Evolutionary conservation across 441 rosid species (phyloP).

Genomic region (Mallotus japonicus): DNA sequence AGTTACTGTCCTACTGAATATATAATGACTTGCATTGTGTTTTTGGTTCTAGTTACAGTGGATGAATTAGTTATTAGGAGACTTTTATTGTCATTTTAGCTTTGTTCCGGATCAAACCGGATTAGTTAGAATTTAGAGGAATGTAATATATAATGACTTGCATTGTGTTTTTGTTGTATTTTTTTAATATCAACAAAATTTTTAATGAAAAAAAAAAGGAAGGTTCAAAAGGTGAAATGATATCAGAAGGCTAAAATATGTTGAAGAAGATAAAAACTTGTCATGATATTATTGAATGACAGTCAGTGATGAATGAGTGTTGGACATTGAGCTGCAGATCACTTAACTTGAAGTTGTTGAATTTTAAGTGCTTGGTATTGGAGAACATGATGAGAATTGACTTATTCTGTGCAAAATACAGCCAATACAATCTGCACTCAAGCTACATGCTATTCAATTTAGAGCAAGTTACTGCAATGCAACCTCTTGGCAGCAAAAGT

Average conservation of each 20-base stretch:
- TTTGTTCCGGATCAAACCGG: too few species aligned
- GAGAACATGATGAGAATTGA: constrained; percentile 12
- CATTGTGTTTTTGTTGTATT: too few species aligned
- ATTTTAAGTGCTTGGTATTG: constrained; percentile 11
- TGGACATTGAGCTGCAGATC: constrained; percentile 24
- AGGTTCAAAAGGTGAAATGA: constrained; percentile 23
- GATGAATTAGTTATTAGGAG: too few species aligned
- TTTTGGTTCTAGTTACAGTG: too few species aligned
- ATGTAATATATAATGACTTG: too few species aligned
- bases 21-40: too few species aligned
- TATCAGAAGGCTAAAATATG: constrained; percentile 4
- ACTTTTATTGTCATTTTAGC: too few species aligned
- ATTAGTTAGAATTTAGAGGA: too few species aligned
- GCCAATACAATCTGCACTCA: background rate
- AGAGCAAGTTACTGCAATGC: background rate
- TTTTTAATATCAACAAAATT: too few species aligned
- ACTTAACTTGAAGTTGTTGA: constrained; percentile 14
- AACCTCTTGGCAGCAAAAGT: background rate
- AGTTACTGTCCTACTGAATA: too few species aligned
- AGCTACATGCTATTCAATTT: background rate
- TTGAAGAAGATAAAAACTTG: constrained; percentile 10
- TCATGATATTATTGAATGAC: constrained; percentile 10
- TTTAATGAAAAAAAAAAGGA: background rate
- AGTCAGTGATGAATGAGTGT: constrained; percentile 8
- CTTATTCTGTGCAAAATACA: background rate